Percentiles rank a stretch among this genome's conserved stretches.
These are phyloP conservation scores for Blastobotrys serpentis DNA, from an alignment of 1,139 yeast genomes.

Conservation along the genomic window DNA sequence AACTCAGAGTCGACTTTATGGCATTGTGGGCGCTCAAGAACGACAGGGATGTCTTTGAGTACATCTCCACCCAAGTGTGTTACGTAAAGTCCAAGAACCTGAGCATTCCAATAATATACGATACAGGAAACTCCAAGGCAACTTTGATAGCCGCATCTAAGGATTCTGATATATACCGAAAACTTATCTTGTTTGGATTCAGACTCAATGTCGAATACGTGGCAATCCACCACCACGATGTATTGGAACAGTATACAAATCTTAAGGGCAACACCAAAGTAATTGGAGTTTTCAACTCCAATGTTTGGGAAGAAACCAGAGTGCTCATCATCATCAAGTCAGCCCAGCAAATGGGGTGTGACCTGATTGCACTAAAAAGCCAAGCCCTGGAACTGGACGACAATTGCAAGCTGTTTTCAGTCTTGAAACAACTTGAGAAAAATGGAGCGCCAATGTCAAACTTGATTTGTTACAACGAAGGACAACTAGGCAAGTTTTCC, in stretches of 20 bases:
- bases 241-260: constrained; percentile 14
- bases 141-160: background rate
- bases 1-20: constrained; percentile 22
- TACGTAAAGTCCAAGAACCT: constrained; percentile 17
- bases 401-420: constrained; percentile 17
- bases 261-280: constrained; percentile 18
- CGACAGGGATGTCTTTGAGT: constrained; percentile 16
- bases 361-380: constrained; percentile 19
- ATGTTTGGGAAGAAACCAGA: constrained; percentile 19
- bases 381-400: constrained; percentile 21
- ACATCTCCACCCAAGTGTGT: constrained; percentile 21
- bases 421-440: constrained; percentile 9
- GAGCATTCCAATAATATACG: constrained; percentile 23
- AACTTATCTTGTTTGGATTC: constrained; percentile 19
- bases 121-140: constrained; percentile 13
- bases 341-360: constrained; percentile 17
- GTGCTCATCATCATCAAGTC: constrained; percentile 6
- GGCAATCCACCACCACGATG: constrained; percentile 18
- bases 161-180: constrained; percentile 14
- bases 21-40: constrained; percentile 19
- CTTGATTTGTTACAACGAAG: constrained; percentile 25
- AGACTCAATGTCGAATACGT: constrained; percentile 23
- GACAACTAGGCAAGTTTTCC: constrained; percentile 26
- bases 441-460: constrained; percentile 5
- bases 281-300: constrained; percentile 18